phyloP scores from a whole-genome alignment of 1,284 basidiomycete species.

The Cutaneotrichosporon sp. region DNA sequence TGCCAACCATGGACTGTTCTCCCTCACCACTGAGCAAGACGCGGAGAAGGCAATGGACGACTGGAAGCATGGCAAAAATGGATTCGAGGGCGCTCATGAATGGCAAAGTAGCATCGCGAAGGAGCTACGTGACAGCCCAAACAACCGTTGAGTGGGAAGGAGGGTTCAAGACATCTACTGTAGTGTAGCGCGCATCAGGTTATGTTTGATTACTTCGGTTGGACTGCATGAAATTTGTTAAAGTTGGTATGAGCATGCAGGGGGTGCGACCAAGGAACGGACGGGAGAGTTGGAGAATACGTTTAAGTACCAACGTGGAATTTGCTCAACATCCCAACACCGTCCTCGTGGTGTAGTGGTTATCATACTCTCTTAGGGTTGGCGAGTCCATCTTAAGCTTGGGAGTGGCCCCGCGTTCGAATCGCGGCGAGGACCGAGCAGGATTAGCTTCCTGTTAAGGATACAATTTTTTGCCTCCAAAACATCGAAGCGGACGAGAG shows the following conservation, averaged over 20 bases:
- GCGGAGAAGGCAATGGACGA: constrained; percentile 77
- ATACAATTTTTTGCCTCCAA: not conserved
- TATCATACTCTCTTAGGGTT: constrained; percentile 2
- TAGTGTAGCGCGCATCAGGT: too few relatives aligned
- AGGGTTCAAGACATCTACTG: too few relatives aligned
- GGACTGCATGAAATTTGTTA: too few relatives aligned
- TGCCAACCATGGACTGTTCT: constrained; percentile 57
- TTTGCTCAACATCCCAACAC: not conserved
- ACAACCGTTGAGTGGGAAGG: too few relatives aligned
- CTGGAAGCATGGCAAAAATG: constrained; percentile 71
- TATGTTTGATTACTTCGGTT: too few relatives aligned
- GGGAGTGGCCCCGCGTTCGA: constrained; percentile 1
- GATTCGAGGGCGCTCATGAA: constrained; percentile 81
- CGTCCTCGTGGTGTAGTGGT: constrained; percentile 1
- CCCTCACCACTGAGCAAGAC: constrained; percentile 73
- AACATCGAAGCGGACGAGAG: too few relatives aligned
- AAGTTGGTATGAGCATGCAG: too few relatives aligned
- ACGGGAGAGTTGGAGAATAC: too few relatives aligned
- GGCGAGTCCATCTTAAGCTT: not conserved
- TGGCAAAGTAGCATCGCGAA: constrained; percentile 68
- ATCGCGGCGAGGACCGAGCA: constrained; percentile 1
- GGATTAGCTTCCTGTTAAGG: not conserved
- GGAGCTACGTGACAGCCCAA: too few relatives aligned
- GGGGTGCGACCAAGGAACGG: too few relatives aligned
- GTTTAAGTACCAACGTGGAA: too few relatives aligned